These are phyloP conservation scores for Limonomyces culmigenus DNA, from an alignment of 1,284 basidiomycete genomes.

Conservation along the genomic window DNA sequence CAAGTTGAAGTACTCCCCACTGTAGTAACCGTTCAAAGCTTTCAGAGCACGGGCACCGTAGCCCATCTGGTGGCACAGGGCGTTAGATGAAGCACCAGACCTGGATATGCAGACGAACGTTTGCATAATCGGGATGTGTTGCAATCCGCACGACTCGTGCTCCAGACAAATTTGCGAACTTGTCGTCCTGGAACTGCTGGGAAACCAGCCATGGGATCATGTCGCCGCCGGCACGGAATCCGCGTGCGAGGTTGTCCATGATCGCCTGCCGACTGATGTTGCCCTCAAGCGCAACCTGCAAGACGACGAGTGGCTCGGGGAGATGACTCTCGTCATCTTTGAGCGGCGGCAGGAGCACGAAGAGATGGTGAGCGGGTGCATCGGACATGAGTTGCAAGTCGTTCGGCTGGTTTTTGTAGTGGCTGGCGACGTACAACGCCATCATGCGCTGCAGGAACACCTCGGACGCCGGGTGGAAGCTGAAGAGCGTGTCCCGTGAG, in stretches of 20 bases:
- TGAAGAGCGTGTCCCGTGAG: constrained; percentile 92
- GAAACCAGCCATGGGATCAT: constrained; percentile 96
- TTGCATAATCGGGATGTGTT: constrained; percentile 91
- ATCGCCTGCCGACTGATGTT: constrained; percentile 81
- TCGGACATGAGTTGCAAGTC: constrained; percentile 94
- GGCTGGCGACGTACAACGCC: constrained; percentile 91
- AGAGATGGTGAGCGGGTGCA: constrained; percentile 93
- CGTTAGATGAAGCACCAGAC: neutral
- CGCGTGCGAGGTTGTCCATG: constrained; percentile 71
- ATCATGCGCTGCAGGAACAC: constrained; percentile 97
- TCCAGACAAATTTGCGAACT: constrained; percentile 86
- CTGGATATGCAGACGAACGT: constrained; percentile 30
- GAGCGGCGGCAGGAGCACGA: constrained; percentile 86
- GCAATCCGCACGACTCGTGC: constrained; percentile 89
- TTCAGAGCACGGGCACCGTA: constrained; percentile 90
- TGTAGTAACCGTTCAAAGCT: constrained; percentile 81
- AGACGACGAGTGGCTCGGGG: constrained; percentile 87
- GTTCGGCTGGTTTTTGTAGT: constrained; percentile 99
- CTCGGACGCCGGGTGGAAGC: constrained; percentile 93
- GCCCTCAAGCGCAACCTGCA: constrained; percentile 94
- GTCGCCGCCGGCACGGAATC: constrained; percentile 79
- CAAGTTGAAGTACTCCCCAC: constrained; percentile 83
- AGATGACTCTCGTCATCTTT: constrained; percentile 74
- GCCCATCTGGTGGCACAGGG: constrained; percentile 57
- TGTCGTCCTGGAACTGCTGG: constrained; percentile 93